Base-by-base conservation (phyloP, 2,329 filamentous ascomycete genomes). In the Colletotrichum spinosum region DNA sequence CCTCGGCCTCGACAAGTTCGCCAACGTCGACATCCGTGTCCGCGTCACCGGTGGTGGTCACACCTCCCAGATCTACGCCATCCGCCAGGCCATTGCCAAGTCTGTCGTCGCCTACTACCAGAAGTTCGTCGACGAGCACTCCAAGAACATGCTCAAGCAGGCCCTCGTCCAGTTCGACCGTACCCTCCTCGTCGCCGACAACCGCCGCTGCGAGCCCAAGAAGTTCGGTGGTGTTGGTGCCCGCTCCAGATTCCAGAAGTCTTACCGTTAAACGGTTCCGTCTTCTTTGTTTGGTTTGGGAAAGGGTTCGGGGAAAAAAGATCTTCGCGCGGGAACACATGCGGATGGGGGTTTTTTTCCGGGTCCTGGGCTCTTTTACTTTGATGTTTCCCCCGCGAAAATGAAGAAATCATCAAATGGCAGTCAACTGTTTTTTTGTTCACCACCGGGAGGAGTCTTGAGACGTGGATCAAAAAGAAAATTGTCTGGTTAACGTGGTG, bases 81-180 rank as follows among this genome's bases (percentile, higher is more conserved):
- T 98, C 88, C 94, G 96, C 77, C 96, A 99, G 88, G 95, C 96
- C 78, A 98, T 99, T 80, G 90, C 94, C 87, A 99, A 98, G 90
- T 92, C 91, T 78, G 93, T 97, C 81, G 91, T 97, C 79, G 92
- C 67, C 54, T 69, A 97, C 92, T 98, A 97, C 92, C 95, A 97
- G 88, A 97, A 99, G 90, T 99, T 91, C 87, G 93, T 98, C 84
- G 96, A 99, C 81, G 96, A 99, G 92, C 94, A 98, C 92, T 93
- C 92, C 87, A 99, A 99, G 92, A 97, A 98, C 90, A 88, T 94
- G 85, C 90, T 99, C 80, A 99, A 98, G 93, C 92, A 95, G 86
- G 92, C 93, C 74, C 90, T 99, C 75, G 92, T 95, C 79, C 90
- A 94, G 83, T 99, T 95, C 88, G 94, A 97, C 88, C 90, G 94